Percentiles rank a stretch among this genome's conserved stretches.
These are phyloP conservation scores for Panicum virgatum DNA, from an alignment of 202 grass and related monocot genomes.

Conservation along the genomic window DNA sequence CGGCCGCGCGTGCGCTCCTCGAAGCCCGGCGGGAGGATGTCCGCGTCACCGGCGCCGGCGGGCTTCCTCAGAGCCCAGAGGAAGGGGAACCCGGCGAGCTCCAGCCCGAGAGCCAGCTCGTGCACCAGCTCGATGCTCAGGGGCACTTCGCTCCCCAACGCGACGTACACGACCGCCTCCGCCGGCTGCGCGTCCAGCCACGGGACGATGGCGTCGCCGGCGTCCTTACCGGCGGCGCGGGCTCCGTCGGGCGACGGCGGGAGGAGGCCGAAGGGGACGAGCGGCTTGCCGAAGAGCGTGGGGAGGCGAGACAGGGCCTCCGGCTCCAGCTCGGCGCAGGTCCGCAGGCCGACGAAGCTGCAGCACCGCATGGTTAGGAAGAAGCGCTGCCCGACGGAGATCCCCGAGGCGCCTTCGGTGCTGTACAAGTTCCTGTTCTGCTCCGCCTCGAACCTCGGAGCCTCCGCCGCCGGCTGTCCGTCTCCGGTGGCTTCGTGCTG, in stretches of 20 bases:
- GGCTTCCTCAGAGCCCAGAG: slow-evolving; percentile 48
- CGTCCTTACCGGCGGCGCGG: background rate
- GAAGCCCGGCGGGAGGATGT: slow-evolving; percentile 33
- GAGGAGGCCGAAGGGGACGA: slow-evolving; percentile 38
- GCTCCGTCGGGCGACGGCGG: background rate
- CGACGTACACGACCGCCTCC: slow-evolving; percentile 28
- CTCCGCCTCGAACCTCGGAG: slow-evolving; percentile 26
- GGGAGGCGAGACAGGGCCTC: slow-evolving; percentile 21
- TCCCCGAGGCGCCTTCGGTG: background rate
- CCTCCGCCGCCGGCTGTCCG: background rate
- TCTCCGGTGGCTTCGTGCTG: background rate
- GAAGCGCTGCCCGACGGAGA: background rate
- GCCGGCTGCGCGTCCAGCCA: slow-evolving; percentile 33
- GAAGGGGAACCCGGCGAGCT: slow-evolving; percentile 31
- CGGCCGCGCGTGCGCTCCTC: slow-evolving; percentile 17
- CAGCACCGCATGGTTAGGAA: background rate
- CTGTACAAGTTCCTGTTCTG: background rate
- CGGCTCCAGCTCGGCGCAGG: slow-evolving; percentile 41
- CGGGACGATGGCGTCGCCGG: background rate
- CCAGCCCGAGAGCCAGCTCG: slow-evolving; percentile 38
- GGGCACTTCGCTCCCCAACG: slow-evolving; percentile 26
- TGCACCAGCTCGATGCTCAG: background rate
- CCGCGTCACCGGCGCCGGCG: background rate
- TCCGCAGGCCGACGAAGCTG: slow-evolving; percentile 26
- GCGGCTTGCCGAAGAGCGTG: slow-evolving; percentile 35